These are phyloP conservation scores for Scytalidium lignicola DNA, from an alignment of 2,329 filamentous ascomycete species.

Conservation along the genomic window DNA sequence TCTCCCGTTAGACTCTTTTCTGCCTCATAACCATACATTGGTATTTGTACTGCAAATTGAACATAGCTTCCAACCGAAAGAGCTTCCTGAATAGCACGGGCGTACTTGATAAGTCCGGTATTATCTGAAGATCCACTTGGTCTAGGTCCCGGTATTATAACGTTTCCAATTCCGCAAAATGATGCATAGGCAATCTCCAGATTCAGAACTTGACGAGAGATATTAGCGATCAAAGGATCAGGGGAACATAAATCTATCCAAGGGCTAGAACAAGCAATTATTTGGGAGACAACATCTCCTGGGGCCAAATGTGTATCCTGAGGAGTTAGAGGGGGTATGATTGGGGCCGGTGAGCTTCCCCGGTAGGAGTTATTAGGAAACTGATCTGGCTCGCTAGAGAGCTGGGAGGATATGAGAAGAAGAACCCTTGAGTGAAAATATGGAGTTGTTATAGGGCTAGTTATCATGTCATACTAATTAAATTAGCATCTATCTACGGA, in stretches of 20 bases:
- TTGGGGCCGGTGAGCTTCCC: slow-evolving; percentile 45
- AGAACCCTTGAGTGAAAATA: slow-evolving; percentile 68
- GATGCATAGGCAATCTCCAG: slow-evolving; percentile 91
- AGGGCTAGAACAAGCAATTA: slow-evolving; percentile 75
- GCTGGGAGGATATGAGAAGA: slow-evolving; percentile 51
- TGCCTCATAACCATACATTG: slow-evolving; percentile 72
- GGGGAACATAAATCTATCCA: slow-evolving; percentile 89
- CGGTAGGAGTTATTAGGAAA: slow-evolving; percentile 38
- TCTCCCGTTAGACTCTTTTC: slow-evolving; percentile 32
- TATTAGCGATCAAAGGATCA: slow-evolving; percentile 75
- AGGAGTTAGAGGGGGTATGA: slow-evolving; percentile 66
- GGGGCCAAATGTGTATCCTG: slow-evolving; percentile 73
- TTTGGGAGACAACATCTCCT: slow-evolving; percentile 61
- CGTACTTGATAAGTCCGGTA: slow-evolving; percentile 67
- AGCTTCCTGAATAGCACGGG: slow-evolving; percentile 76
- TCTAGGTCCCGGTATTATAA: slow-evolving; percentile 76
- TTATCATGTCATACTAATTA: slow-evolving; percentile 70
- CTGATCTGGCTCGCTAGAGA: slow-evolving; percentile 13
- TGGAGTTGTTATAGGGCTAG: slow-evolving; percentile 69
- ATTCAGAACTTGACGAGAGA: slow-evolving; percentile 86
- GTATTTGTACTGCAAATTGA: slow-evolving; percentile 74
- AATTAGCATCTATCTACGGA: slow-evolving; percentile 14
- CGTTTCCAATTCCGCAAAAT: slow-evolving; percentile 83
- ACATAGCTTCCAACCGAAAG: slow-evolving; percentile 70
- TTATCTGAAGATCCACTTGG: slow-evolving; percentile 42